These are phyloP conservation scores for Schizonepeta tenuifolia DNA, from an alignment of 257 asterid species.

Conservation along the genomic window DNA sequence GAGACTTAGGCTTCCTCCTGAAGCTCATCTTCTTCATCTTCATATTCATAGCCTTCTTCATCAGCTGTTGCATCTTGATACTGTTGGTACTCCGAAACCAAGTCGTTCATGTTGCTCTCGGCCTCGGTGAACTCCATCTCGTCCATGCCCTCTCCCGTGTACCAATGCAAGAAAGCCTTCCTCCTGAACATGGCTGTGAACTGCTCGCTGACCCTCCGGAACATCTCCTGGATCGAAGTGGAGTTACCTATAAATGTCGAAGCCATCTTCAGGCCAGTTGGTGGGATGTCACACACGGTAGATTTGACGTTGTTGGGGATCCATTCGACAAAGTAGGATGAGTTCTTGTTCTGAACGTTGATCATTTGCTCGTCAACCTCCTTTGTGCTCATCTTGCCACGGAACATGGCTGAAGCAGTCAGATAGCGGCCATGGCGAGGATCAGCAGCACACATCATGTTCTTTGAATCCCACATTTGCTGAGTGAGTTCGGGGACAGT, in stretches of 20 bases:
- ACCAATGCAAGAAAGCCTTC: conserved; percentile 37
- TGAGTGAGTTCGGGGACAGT: conserved; percentile 82
- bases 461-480: conserved; percentile 89
- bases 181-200: conserved; percentile 32
- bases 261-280: conserved; percentile 31
- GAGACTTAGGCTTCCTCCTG: conserved; percentile 45
- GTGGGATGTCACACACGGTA: conserved; percentile 46
- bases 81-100: conserved; percentile 83
- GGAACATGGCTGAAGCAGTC: conserved; percentile 32
- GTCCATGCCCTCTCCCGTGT: conserved; percentile 34
- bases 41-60: conserved; percentile 67
- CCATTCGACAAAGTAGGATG: conserved; percentile 31
- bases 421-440: conserved; percentile 36
- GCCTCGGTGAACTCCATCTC: conserved; percentile 35
- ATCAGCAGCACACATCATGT: conserved; percentile 51
- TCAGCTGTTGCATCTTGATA: conserved; percentile 83
- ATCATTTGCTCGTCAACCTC: conserved; percentile 32
- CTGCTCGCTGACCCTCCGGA: conserved; percentile 29
- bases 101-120: conserved; percentile 77
- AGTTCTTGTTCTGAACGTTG: conserved; percentile 33
- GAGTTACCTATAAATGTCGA: conserved; percentile 29
- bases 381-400: conserved; percentile 32
- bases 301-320: conserved; percentile 56
- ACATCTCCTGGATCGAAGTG: conserved; percentile 31
- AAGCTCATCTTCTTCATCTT: conserved; percentile 65